phyloP scores from a whole-genome alignment of 2,329 filamentous ascomycete genomes.

The Cladosporium sp. region DNA sequence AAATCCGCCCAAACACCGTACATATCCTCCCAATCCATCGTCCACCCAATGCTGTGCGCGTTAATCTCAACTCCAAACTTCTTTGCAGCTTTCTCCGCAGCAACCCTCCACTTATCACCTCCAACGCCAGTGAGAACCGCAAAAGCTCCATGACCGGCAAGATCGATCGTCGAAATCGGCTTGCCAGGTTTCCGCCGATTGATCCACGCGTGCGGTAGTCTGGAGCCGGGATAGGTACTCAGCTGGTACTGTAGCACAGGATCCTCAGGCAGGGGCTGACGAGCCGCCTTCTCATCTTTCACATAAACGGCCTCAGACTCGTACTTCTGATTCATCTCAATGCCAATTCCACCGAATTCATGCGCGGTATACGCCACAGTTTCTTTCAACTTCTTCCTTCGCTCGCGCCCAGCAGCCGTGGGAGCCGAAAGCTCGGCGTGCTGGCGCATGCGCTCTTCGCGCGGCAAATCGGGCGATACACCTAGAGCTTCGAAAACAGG shows the following conservation, averaged over 20 bases:
- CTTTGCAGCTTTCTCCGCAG: slow-evolving; percentile 39
- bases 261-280: slow-evolving; percentile 31
- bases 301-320: slow-evolving; percentile 35
- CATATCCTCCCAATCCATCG: slow-evolving; percentile 58
- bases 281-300: slow-evolving; percentile 25
- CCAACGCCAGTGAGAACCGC: slow-evolving; percentile 45
- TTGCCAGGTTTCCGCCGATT: slow-evolving; percentile 42
- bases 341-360: slow-evolving; percentile 52
- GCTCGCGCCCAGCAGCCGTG: slow-evolving; percentile 30
- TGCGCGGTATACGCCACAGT: slow-evolving; percentile 29
- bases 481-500: slow-evolving; percentile 30
- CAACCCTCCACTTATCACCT: slow-evolving; percentile 51
- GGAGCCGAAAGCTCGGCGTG: slow-evolving; percentile 27
- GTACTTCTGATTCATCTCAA: slow-evolving; percentile 59
- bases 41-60: slow-evolving; percentile 52
- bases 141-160: slow-evolving; percentile 55
- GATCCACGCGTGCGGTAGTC: slow-evolving; percentile 62
- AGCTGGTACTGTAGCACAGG: slow-evolving; percentile 33
- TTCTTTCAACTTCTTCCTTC: slow-evolving; percentile 33
- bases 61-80: slow-evolving; percentile 46
- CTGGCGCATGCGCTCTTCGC: slow-evolving; percentile 26
- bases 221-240: slow-evolving; percentile 54
- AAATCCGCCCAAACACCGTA: slow-evolving; percentile 57
- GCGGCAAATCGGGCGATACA: slow-evolving; percentile 15
- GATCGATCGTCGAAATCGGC: slow-evolving; percentile 54